Conservation (phyloP, 2,329 filamentous ascomycete genomes). For the Pestalotiopsis sp. region DNA sequence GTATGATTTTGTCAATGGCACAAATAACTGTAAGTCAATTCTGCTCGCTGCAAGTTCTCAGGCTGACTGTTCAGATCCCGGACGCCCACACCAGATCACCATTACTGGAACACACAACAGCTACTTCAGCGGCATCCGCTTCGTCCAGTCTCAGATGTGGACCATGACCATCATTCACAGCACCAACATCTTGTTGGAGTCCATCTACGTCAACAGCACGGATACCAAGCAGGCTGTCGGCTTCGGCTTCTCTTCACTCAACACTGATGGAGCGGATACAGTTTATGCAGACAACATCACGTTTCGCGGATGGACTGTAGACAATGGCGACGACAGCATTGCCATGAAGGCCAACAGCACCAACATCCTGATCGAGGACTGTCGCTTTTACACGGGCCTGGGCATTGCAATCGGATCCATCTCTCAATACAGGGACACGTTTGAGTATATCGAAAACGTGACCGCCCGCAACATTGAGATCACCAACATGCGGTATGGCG, state of each 20-base stretch:
- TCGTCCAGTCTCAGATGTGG: slow-evolving; percentile 56
- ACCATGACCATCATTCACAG: slow-evolving; percentile 49
- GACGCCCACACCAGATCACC: slow-evolving; percentile 52
- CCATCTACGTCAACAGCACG: slow-evolving; percentile 51
- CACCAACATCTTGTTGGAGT: slow-evolving; percentile 41
- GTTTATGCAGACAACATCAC: slow-evolving; percentile 25
- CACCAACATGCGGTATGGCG: slow-evolving; percentile 27
- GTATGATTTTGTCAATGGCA: slow-evolving; percentile 9
- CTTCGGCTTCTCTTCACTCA: slow-evolving; percentile 21
- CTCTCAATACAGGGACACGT: slow-evolving; percentile 46
- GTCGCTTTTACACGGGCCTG: slow-evolving; percentile 40
- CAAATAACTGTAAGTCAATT: neutral
- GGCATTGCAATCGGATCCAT: slow-evolving; percentile 51
- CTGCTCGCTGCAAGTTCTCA: neutral
- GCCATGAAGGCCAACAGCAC: slow-evolving; percentile 28
- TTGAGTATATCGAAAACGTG: slow-evolving; percentile 45
- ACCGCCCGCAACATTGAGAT: slow-evolving; percentile 40
- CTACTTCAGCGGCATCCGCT: slow-evolving; percentile 44
- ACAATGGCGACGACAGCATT: slow-evolving; percentile 27
- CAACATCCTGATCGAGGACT: slow-evolving; percentile 37
- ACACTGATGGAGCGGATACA: slow-evolving; percentile 36
- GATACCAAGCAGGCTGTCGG: slow-evolving; percentile 23
- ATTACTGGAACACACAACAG: slow-evolving; percentile 47
- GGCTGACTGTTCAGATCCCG: slow-evolving; percentile 31
- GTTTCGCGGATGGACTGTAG: slow-evolving; percentile 30